Percentiles rank a stretch among this genome's conserved stretches.
Conservation (phyloP, 768 basidiomycete species). For the Pleurotus eryngii region DNA sequence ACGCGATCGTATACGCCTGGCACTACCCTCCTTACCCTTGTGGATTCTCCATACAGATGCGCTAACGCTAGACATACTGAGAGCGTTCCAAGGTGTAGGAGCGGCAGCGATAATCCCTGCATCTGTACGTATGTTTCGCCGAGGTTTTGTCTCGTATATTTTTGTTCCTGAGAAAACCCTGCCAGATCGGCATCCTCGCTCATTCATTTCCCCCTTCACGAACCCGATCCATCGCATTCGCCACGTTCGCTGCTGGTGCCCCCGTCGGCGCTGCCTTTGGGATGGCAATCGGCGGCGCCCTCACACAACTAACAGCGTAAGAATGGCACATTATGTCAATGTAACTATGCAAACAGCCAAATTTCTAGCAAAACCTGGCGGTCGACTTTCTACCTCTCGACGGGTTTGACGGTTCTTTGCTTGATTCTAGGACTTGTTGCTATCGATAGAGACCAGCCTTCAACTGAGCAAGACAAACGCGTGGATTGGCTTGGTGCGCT, state of each 20-base stretch:
- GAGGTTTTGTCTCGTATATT: background rate
- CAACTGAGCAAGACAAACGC: conserved; percentile 29
- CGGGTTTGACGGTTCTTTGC: conserved; percentile 42
- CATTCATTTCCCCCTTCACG: conserved; percentile 50
- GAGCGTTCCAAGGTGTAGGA: conserved; percentile 63
- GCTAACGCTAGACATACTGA: conserved; percentile 50
- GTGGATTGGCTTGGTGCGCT: conserved; percentile 76
- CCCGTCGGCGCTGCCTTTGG: conserved; percentile 64
- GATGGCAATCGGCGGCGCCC: conserved; percentile 51
- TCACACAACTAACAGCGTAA: conserved; percentile 37
- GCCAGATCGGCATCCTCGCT: conserved; percentile 62
- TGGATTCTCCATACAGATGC: conserved; percentile 25
- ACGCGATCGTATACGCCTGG: background rate
- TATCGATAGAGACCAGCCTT: conserved; percentile 46
- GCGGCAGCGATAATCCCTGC: conserved; percentile 57
- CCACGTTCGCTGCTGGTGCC: conserved; percentile 67
- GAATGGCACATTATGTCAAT: background rate
- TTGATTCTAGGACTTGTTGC: conserved; percentile 37
- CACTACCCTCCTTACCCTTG: background rate
- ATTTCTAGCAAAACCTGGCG: conserved; percentile 44
- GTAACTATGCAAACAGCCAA: background rate
- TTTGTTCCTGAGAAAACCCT: background rate
- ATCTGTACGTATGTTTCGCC: conserved; percentile 41
- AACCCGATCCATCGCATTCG: conserved; percentile 59
- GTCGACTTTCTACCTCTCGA: conserved; percentile 38